Base-by-base conservation (phyloP, 208 protist species). In the Crithidia expoeki region DNA sequence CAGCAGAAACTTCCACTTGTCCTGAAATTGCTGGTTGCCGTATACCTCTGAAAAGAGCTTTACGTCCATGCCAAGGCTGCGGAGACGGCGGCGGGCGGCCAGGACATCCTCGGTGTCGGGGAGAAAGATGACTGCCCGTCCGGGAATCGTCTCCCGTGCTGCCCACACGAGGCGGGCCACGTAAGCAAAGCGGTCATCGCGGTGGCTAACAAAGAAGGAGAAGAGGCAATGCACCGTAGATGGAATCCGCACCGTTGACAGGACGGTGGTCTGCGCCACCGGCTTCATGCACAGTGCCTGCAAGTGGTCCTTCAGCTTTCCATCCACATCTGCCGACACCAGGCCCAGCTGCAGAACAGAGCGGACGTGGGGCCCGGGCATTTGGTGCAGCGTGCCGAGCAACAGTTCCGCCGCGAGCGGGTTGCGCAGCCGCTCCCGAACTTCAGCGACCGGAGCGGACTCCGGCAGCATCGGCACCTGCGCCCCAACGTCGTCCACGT, bases 171-270 rank as follows among this genome's bases (percentile, higher is more conserved):
- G 72, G 27, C 72, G 55, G 21, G 68, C 79, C 0, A 84, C 58
- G 63, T 91, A 86, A 44, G n/a, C 61, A 36, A 79, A 85, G 25
- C 80, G 69, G 58, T 92, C 64, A 7, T 88, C 73, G 21, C 67
- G 25, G 30, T 76, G 56, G 0, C 28, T 49, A 5, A 80, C 36
- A 72, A 86, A 83, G 68, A 93, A 93, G 60, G 86, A 90, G 62
- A 95, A 95, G 16, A 94, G 68, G 67, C 90, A 95, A 68, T 93
- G 88, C 51, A 94, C 72, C 1, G 87, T 93, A 16, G 84, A 86
- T 0, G 90, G 86, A 44, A 95, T 25, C 40, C 84, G 81, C 2
- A 93, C 84, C 21, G 80, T 72, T 7, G 88, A 87, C 38, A 95
- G 68, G 16, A 93, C 86, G 27, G 88, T 85, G 0, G 83, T 92